A percentile compares a stretch with the other conserved stretches of the same genome.
phyloP scores from a whole-genome alignment of 2,329 filamentous ascomycete species.

The Arthrobotrys sphaeroides region DNA sequence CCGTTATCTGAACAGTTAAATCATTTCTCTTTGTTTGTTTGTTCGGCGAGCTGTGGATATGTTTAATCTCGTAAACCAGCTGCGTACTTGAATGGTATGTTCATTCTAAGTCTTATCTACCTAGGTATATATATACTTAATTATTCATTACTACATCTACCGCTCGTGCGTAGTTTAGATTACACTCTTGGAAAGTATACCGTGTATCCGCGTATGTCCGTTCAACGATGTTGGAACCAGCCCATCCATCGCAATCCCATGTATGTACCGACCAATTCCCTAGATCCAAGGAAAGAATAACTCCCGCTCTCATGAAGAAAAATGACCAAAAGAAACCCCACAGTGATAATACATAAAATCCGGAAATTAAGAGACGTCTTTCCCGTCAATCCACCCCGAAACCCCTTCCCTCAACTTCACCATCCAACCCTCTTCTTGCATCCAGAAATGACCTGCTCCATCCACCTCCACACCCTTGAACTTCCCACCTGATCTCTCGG shows the following conservation, averaged over 20 bases:
- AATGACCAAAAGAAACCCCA: background rate
- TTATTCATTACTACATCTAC: background rate
- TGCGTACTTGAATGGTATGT: too few relatives aligned
- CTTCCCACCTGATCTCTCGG: conserved; percentile 52
- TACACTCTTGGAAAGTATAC: background rate
- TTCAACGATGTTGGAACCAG: background rate
- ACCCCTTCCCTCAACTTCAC: conserved; percentile 60
- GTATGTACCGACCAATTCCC: background rate
- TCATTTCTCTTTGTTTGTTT: background rate
- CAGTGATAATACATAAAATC: background rate
- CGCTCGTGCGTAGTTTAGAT: too few relatives aligned
- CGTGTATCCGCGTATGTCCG: background rate
- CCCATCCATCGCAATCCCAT: background rate
- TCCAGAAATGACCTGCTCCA: conserved; percentile 70
- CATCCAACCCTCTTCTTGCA: conserved; percentile 64
- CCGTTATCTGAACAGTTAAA: background rate
- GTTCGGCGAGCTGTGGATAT: too few relatives aligned
- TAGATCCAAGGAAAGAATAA: background rate
- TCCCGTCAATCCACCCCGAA: conserved; percentile 56
- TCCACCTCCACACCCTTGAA: conserved; percentile 64
- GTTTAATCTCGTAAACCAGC: too few relatives aligned
- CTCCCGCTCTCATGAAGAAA: background rate
- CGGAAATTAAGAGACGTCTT: background rate
- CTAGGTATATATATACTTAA: too few relatives aligned
- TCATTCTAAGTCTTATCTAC: too few relatives aligned